Evolutionary conservation across 768 basidiomycete genomes (phyloP), one percentile per base, ranked within the genome.

Genomic region (Podaxis sp.): DNA sequence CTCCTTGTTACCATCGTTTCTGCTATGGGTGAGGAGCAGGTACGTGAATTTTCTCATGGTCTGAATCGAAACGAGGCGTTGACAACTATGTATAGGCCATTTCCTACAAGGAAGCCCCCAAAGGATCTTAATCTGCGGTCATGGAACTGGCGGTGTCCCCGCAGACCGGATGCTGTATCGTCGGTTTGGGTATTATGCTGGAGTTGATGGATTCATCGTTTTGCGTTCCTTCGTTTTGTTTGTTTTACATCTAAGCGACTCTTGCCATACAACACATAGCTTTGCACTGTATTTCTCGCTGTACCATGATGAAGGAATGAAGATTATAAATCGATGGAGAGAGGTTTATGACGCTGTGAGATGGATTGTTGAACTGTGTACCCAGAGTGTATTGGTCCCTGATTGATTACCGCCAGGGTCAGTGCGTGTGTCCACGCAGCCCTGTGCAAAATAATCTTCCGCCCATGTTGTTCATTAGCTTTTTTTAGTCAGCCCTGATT

Each of bases 21-120:
- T 66, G 90, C 96, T 70, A 98, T 98, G 95, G 82, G 81, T 63
- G 94, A 98, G 78, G 95, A 97, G 78, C 88, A 89, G 81, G 87
- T 83, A 64, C 21, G 70, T 54, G 21, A 18, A 63, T 44, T 54
- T 44, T 36, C 23, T 9, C 37, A 25, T 36, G 25, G 25, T 25
- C 44, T 7, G 7, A 48, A 21, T 27, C 13, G n/a, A 13, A 23
- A 11, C 44, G 13, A 4, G 4, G 11, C 38, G 11, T 51, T 57
- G 23, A 53, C 40, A 10, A 23, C 40, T 28, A n/a, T 57, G 55
- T 58, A 48, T 59, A 86, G 85, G 88, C 90, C 64, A 89, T 96
- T 70, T 88, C 91, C 66, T 85, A 57, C 76, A 96, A 98, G 84
- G 94, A 95, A 75, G 90, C 91, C 58, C 92, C 93, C 65, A 88